Base-by-base conservation (phyloP, 345 rosid genomes). In the Lumnitzera racemosa region DNA sequence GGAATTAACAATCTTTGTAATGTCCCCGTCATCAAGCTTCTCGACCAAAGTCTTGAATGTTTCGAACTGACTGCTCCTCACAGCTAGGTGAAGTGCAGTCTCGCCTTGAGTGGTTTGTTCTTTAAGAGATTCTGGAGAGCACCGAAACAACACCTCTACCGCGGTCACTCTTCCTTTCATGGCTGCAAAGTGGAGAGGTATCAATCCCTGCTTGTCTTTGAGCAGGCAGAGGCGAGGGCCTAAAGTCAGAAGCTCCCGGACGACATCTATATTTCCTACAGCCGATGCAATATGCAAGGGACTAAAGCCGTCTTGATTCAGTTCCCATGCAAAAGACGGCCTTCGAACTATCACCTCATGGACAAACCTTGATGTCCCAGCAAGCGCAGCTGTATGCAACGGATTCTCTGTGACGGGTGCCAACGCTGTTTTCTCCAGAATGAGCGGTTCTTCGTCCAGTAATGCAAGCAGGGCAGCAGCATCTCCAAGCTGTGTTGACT, bases 221-320 rank as follows among this genome's bases (percentile, higher is more conserved):
- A 60, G 12, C 15, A 46, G 43, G 9, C 66, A 49, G 6, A 67
- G 51, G 10, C 49, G 47, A 17, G 15, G 24, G 12, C 46, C 51
- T 8, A 13, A n/a, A 17, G 48, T 48, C 50, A 67, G n/a, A 15
- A 67, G 36, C 56, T 59, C 59, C 10, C 41, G 60, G 15, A 55
- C 60, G 1, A 54, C 24, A 54, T 54, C 71, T 15, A 13, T n/a
- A 50, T 47, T n/a, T n/a, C 65, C 71, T 12, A 7, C 13, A 5
- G 71, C 71, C 4, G 71, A 27, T 16, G 71, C 71, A 15, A 67
- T 25, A 57, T 67, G 65, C 23, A 60, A 9, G 15, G 71, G 71
- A 14, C 47, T 17, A 3, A 54, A 67, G 3, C 71, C 71, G 17
- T 60, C 65, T 49, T 24, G 36, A 60, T 67, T 55, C 15, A 14